These are phyloP conservation scores for Venturia oleaginea DNA, from an alignment of 2,329 filamentous ascomycete genomes.

Conservation along the genomic window DNA sequence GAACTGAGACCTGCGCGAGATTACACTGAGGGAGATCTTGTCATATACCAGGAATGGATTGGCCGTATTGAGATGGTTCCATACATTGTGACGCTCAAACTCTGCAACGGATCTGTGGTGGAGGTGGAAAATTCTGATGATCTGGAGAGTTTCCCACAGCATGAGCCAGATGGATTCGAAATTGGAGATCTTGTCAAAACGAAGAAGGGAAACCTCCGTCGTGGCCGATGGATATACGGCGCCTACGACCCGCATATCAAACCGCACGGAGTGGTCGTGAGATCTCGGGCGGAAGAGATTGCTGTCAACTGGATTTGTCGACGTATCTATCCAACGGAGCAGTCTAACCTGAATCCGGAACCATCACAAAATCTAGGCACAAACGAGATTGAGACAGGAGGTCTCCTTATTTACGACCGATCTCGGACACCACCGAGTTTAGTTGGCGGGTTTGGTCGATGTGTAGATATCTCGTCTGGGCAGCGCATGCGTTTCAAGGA, in stretches of 20 bases:
- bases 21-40: slow-evolving; percentile 23
- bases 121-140: slow-evolving; percentile 40
- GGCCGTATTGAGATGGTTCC: slow-evolving; percentile 43
- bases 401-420: slow-evolving; percentile 37
- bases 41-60: slow-evolving; percentile 38
- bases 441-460: slow-evolving; percentile 18
- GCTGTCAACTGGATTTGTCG: slow-evolving; percentile 14
- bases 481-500: slow-evolving; percentile 49
- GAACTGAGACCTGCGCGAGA: slow-evolving; percentile 19
- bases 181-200: slow-evolving; percentile 40
- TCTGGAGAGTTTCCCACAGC: slow-evolving; percentile 28
- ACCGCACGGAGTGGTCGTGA: slow-evolving; percentile 44
- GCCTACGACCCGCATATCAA: slow-evolving; percentile 41
- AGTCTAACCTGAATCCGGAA: slow-evolving; percentile 15
- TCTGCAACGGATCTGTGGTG: slow-evolving; percentile 46
- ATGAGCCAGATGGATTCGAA: slow-evolving; percentile 28
- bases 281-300: slow-evolving; percentile 28
- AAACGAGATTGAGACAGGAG: slow-evolving; percentile 32
- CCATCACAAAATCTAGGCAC: slow-evolving; percentile 19
- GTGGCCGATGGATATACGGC: slow-evolving; percentile 45
- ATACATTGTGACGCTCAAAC: slow-evolving; percentile 41
- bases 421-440: slow-evolving; percentile 17
- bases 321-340: slow-evolving; percentile 18
- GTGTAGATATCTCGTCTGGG: slow-evolving; percentile 33
- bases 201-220: slow-evolving; percentile 33